Evolutionary conservation across 495 filamentous ascomycete genomes (phyloP).

Genomic region (Cercophora sp.): DNA sequence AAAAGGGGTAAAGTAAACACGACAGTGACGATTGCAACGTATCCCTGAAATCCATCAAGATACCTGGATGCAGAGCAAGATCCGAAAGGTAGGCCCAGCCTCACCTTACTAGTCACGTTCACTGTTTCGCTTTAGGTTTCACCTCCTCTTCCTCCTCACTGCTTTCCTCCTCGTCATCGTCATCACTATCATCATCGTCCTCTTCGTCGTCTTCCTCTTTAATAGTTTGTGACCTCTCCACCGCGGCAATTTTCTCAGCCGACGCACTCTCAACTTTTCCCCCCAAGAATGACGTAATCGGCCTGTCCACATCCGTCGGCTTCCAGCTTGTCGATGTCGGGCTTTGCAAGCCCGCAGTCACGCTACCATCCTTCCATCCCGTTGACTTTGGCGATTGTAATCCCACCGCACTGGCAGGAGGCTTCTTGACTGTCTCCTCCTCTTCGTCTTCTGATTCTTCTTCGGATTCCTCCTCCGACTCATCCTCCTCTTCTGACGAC

Average conservation of each 20-base stretch:
- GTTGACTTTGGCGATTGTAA: slow-evolving; percentile 37
- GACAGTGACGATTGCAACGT: no score
- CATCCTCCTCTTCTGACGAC: background rate
- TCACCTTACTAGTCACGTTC: background rate
- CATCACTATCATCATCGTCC: slow-evolving; percentile 21
- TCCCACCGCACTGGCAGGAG: slow-evolving; percentile 4
- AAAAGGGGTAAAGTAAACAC: no score
- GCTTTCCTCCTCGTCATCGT: slow-evolving; percentile 16
- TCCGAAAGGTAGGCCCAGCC: no score
- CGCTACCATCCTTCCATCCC: slow-evolving; percentile 25
- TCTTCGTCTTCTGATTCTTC: slow-evolving; percentile 4
- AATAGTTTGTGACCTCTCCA: slow-evolving; percentile 37
- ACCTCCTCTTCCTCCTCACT: slow-evolving; percentile 15
- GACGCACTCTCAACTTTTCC: slow-evolving; percentile 24
- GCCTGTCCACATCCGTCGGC: slow-evolving; percentile 34
- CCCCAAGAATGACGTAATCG: slow-evolving; percentile 31
- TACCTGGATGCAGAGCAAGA: no score
- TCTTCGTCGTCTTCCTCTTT: slow-evolving; percentile 25
- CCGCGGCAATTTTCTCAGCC: slow-evolving; percentile 35
- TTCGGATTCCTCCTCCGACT: background rate
- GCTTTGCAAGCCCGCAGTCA: slow-evolving; percentile 33
- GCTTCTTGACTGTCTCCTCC: background rate
- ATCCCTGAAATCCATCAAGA: no score
- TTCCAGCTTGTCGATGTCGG: slow-evolving; percentile 45
- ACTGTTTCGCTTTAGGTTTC: background rate